Evolutionary conservation across 306 rosid genomes (phyloP).

Genomic region (Lathyrus aphaca): DNA sequence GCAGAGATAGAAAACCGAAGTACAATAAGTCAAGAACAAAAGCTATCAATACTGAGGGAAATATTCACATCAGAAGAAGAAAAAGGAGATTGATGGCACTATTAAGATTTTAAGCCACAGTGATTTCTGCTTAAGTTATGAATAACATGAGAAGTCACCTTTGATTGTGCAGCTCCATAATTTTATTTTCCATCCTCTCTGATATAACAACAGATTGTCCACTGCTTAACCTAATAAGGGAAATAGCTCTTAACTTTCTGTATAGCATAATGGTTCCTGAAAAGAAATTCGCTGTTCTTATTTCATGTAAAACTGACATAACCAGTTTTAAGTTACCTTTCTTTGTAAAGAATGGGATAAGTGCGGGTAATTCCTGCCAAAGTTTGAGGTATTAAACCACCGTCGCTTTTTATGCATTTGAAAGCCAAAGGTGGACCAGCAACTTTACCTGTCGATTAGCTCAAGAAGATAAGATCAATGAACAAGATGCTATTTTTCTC

Average conservation of each 20-base stretch:
- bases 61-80: conserved; percentile 8
- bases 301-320: conserved; percentile 32
- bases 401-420: conserved; percentile 74
- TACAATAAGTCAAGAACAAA: background rate
- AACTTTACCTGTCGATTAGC: conserved; percentile 57
- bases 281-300: conserved; percentile 12
- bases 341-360: conserved; percentile 87
- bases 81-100: background rate
- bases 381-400: conserved; percentile 82
- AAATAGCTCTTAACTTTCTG: conserved; percentile 27
- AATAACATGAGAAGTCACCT: conserved; percentile 57
- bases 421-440: conserved; percentile 84
- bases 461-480: conserved; percentile 36
- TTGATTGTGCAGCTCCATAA: conserved; percentile 58
- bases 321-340: conserved; percentile 57
- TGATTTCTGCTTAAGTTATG: conserved; percentile 29
- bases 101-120: conserved; percentile 23
- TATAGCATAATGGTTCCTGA: conserved; percentile 36
- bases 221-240: conserved; percentile 60
- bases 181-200: conserved; percentile 76
- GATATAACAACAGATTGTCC: conserved; percentile 78
- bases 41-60: conserved; percentile 10
- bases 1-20: background rate
- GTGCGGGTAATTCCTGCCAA: conserved; percentile 76
- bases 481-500: conserved; percentile 27